Conservation (phyloP, 1,139 yeast genomes). For the Magnusiomyces sp. region DNA sequence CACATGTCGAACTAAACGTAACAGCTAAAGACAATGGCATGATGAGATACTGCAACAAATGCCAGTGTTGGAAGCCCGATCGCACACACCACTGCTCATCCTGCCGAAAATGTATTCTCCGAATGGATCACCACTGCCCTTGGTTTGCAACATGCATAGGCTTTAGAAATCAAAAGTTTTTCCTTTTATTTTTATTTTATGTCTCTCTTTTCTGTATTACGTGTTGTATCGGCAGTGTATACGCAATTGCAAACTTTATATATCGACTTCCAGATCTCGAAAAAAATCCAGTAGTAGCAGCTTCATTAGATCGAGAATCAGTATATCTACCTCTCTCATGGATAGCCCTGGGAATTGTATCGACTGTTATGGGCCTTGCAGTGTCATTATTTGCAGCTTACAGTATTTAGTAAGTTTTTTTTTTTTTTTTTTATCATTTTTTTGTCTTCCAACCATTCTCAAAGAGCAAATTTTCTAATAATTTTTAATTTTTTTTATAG, state of each 20-base stretch:
- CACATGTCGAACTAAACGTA: constrained; percentile 29
- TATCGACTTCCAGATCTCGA: not conserved
- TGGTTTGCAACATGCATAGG: constrained; percentile 95
- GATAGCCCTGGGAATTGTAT: constrained; percentile 50
- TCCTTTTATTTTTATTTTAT: constrained; percentile 64
- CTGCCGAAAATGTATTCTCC: constrained; percentile 32
- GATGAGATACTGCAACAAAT: constrained; percentile 59
- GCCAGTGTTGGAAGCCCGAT: constrained; percentile 88
- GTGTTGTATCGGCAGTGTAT: constrained; percentile 35
- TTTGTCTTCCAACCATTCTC: too few relatives aligned
- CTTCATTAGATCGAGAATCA: not conserved
- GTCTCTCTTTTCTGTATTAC: constrained; percentile 43
- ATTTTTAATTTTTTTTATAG: constrained; percentile 8
- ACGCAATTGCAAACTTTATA: constrained; percentile 28
- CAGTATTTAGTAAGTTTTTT: constrained; percentile 37
- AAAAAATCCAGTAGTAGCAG: not conserved
- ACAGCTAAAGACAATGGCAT: constrained; percentile 40
- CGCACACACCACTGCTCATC: constrained; percentile 42
- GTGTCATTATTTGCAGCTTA: constrained; percentile 51
- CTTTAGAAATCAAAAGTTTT: constrained; percentile 65
- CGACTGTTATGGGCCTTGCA: constrained; percentile 57
- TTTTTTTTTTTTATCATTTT: too few relatives aligned
- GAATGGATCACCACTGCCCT: constrained; percentile 84
- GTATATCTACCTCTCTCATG: constrained; percentile 47
- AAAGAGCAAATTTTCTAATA: too few relatives aligned